Evolutionary conservation across 495 filamentous ascomycete genomes (phyloP).

Genomic region (Apodospora peruviana): DNA sequence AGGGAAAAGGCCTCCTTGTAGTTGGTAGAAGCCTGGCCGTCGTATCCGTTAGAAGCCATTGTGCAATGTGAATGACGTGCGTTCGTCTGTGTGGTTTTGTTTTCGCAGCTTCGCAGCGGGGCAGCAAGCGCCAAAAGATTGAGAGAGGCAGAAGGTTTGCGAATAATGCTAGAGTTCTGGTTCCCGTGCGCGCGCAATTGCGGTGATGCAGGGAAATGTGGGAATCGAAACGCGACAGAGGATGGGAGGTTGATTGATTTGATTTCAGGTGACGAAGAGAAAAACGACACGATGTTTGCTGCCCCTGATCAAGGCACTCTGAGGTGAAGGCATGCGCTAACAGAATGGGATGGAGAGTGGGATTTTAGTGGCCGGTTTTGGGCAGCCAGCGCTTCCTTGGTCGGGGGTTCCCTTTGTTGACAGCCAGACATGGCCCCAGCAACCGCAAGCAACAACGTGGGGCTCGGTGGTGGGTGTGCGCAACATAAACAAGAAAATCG

Average conservation of each 20-base stretch:
- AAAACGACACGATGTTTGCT: too few species aligned
- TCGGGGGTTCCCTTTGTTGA: neutral
- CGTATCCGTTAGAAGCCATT: slow-evolving; percentile 45
- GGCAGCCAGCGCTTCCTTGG: neutral
- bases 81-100: neutral
- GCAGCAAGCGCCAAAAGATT: neutral
- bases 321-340: neutral
- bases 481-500: neutral
- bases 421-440: neutral
- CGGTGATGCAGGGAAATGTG: too few species aligned
- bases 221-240: too few species aligned
- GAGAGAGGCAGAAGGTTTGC: neutral
- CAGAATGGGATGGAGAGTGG: neutral
- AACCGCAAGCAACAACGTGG: too few species aligned
- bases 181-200: too few species aligned
- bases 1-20: slow-evolving; percentile 99
- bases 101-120: neutral
- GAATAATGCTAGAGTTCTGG: too few species aligned
- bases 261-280: too few species aligned
- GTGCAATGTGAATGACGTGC: neutral
- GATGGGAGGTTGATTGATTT: too few species aligned
- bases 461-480: too few species aligned
- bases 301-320: too few species aligned
- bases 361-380: neutral
- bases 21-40: slow-evolving; percentile 87